Evolutionary conservation across 805 yeast species (phyloP), one percentile per base, ranked within the genome.

Genomic region (Candida tammaniensis): DNA sequence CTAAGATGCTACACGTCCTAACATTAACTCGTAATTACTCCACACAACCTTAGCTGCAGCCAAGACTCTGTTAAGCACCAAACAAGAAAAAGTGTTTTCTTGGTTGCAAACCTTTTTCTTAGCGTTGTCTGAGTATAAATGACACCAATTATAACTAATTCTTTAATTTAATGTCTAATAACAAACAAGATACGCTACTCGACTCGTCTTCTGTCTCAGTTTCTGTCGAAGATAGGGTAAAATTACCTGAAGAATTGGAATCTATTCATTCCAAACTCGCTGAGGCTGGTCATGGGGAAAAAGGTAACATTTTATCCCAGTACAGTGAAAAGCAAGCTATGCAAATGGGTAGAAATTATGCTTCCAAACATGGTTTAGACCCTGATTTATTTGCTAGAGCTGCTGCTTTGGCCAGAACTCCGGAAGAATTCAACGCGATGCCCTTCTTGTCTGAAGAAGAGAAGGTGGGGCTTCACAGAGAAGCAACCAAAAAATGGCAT

Each of bases 341-440:
- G 76, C 72, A 69, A 40, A 80, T 80, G 85, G 86, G 86, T 25
- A 66, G 83, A 43, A 71, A 72, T 39, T 81, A 80, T 55, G 86
- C 86, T 14, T 39, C 56, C 20, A 74, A 74, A 46, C 63, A 79
- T 44, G 68, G 61, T 8, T 49, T 81, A 48, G 82, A 78, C 41
- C 64, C 64, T 3, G 84, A 76, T 18, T 59, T 80, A 31, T 79
- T 81, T 52, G 79, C 76, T 6, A 57, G 68, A 27, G 84, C 80
- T 5, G 84, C 84, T 2, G 68, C 78, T 10, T 48, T 76, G 16
- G 83, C 85, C 2, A 68, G 78, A 51, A 55, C 62, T 22, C 86
- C 86, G 3, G 46, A 43, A 7, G 73, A 65, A 4, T 81, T 66
- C 57, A 76, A 76, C 49, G 63, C 76, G 21, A 77, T 80, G 85